A percentile compares a stretch with the other conserved stretches of the same genome.
Evolutionary conservation across 2,329 filamentous ascomycete genomes (phyloP).

Genomic region (Colletotrichum brevisporum): DNA sequence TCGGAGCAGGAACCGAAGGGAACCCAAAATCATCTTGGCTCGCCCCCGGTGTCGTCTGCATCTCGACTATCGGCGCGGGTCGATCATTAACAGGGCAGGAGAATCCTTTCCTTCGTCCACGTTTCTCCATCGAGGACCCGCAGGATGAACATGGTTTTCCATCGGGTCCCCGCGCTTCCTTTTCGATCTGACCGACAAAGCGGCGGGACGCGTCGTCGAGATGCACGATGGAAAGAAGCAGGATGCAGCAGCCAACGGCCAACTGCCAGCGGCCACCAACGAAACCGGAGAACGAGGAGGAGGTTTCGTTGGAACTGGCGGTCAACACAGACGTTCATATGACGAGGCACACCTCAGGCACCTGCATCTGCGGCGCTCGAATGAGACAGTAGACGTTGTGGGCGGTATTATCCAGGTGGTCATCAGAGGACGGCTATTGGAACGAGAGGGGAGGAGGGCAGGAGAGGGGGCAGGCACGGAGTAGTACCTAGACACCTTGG

Average conservation of each 20-base stretch:
- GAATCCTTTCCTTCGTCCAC: not conserved
- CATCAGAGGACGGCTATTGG: too few species aligned
- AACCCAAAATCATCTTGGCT: not conserved
- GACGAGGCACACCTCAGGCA: slow-evolving; percentile 6
- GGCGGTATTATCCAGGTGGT: too few species aligned
- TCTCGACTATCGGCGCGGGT: slow-evolving; percentile 25
- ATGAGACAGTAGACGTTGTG: not conserved
- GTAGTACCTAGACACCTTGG: too few species aligned
- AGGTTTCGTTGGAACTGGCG: slow-evolving; percentile 7
- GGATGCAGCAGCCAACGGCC: not conserved
- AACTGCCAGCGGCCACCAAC: not conserved
- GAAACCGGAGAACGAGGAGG: not conserved
- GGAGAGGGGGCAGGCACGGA: too few species aligned
- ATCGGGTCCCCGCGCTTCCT: not conserved
- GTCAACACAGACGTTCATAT: not conserved
- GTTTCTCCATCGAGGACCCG: not conserved
- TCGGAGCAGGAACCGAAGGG: slow-evolving; percentile 6
- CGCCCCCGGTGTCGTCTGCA: slow-evolving; percentile 4
- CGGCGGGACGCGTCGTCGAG: slow-evolving; percentile 12
- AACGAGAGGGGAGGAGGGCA: too few species aligned
- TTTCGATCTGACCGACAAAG: slow-evolving; percentile 24
- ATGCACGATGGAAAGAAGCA: slow-evolving; percentile 23
- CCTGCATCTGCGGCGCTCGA: not conserved
- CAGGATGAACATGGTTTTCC: not conserved
- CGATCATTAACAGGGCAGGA: slow-evolving; percentile 9